phyloP scores from a whole-genome alignment of 345 rosid genomes.

The Alliaria petiolata region DNA sequence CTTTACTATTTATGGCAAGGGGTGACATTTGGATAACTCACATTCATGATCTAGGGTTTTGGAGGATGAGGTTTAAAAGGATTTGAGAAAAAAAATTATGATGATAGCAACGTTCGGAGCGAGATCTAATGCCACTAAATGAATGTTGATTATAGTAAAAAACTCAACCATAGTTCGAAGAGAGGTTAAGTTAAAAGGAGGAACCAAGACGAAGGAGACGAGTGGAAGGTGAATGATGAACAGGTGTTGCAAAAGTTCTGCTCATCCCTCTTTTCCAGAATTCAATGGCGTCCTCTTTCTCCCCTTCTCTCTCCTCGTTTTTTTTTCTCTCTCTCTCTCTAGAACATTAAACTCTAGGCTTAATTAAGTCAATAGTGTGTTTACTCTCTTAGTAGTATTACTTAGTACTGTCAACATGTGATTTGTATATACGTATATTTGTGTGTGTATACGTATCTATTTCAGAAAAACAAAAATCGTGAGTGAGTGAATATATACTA shows the following conservation, averaged over 20 bases:
- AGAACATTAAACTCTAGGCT: constrained; percentile 8
- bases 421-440: not conserved
- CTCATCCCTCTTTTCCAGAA: constrained; percentile 35
- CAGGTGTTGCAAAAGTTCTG: constrained; percentile 93
- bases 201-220: constrained; percentile 60
- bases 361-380: constrained; percentile 14
- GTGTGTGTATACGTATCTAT: not conserved
- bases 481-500: not conserved
- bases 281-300: constrained; percentile 59
- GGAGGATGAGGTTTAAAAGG: constrained; percentile 11
- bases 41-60: constrained; percentile 50
- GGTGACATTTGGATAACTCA: constrained; percentile 60
- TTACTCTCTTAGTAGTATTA: constrained; percentile 4
- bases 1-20: constrained; percentile 28
- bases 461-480: not conserved
- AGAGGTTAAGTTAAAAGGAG: constrained; percentile 36
- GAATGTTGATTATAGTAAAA: not conserved
- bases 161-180: constrained; percentile 29
- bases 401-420: constrained; percentile 13
- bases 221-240: constrained; percentile 55
- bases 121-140: constrained; percentile 34
- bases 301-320: not conserved
- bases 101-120: constrained; percentile 6
- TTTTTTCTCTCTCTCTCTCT: constrained; percentile 24
- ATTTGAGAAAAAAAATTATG: not conserved